Percentiles rank a stretch among this genome's conserved stretches.
These are phyloP conservation scores for Puccinia horiana DNA, from an alignment of 1,284 basidiomycete species.

Conservation along the genomic window DNA sequence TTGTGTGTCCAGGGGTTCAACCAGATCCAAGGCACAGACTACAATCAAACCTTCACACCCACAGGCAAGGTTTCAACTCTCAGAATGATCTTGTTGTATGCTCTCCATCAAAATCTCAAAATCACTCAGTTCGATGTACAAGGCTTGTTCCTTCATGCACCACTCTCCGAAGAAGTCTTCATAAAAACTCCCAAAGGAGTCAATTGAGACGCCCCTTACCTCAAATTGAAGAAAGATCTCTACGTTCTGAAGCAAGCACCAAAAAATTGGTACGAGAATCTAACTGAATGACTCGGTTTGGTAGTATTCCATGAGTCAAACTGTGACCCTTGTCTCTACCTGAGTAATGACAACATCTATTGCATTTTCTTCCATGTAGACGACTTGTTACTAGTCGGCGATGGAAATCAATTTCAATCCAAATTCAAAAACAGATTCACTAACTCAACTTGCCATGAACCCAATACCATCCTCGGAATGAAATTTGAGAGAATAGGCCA, in stretches of 20 bases:
- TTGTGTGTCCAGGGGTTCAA: conserved; percentile 12
- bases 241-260: neutral
- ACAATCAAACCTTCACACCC: neutral
- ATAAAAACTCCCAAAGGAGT: neutral
- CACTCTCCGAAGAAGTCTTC: neutral
- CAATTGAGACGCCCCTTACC: neutral
- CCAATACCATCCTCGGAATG: no score
- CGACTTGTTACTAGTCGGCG: no score
- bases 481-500: no score
- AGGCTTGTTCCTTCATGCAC: conserved; percentile 2
- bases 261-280: neutral
- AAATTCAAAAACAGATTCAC: neutral
- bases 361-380: no score
- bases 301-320: neutral
- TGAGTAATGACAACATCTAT: no score
- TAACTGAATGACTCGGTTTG: neutral
- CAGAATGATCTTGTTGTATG: neutral
- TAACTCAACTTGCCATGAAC: neutral
- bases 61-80: neutral
- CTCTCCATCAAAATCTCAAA: neutral
- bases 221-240: neutral
- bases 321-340: neutral
- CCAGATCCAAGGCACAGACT: neutral
- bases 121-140: neutral
- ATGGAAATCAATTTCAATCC: neutral